Evolutionary conservation across 257 asterid species (phyloP), one percentile per base, ranked within the genome.

Genomic region (Nicotiana noctiflora): DNA sequence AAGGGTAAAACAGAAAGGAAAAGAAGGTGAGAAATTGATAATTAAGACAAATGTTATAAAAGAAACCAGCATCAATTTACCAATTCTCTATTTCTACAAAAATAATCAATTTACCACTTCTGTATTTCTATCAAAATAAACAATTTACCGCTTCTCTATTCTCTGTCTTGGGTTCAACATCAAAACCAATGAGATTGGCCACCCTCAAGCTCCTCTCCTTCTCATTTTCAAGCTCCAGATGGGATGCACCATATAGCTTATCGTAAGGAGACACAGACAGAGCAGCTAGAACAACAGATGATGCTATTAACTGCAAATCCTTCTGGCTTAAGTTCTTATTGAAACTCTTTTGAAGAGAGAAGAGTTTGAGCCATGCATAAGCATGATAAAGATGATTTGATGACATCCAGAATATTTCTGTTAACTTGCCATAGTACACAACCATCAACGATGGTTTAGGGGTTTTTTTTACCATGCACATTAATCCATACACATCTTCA

Each of bases 271-370:
- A 82, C 59, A 85, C 88, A 62, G 90, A 79, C 60, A 87, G 84
- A 21, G 89, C 90, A 53, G 90, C 89, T 63, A 85, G 52, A 65
- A 87, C 88, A 61, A 85, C 88, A 65, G 88, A 85, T n/a, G 90
- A 87, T 53, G 90, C 90, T 62, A 87, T 87, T 18, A 87, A 80
- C 57, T 87, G 87, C 32, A 87, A 80, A 76, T 87, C 90, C 68
- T 84, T 87, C 79, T 83, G 88, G 67, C 81, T 82, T 8, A 87
- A 81, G 37, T 87, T 87, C 64, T 87, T 84, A 66, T 87, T 87
- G 66, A 87, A 87, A 77, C 85, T 85, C 81, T 87, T 87, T 79
- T 87, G 90, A 79, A 82, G 86, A 19, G 82, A 84, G 34, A 84
- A 87, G 51, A 87, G 90, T 85, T 87, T 84, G 49, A 83, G 80